These are phyloP conservation scores for Fusarium bulbicola DNA, from an alignment of 2,329 filamentous ascomycete species.

Conservation along the genomic window DNA sequence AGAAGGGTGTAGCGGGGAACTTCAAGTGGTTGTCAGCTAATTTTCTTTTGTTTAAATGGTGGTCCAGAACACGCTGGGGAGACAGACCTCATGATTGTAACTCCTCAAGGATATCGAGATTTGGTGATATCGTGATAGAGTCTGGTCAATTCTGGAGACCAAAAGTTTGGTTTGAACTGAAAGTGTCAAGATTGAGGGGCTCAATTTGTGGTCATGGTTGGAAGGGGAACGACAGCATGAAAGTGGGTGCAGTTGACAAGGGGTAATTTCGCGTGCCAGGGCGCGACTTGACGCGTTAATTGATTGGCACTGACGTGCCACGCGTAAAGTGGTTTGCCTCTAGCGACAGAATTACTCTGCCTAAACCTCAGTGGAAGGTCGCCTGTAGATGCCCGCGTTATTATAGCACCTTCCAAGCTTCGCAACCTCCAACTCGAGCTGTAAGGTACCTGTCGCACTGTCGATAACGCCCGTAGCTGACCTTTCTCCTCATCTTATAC, in stretches of 20 bases:
- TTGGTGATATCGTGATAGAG: conserved; percentile 11
- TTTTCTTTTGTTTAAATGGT: neutral
- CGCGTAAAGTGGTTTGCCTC: conserved; percentile 50
- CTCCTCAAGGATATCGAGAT: conserved; percentile 3
- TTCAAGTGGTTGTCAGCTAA: conserved; percentile 49
- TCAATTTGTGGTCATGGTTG: conserved; percentile 30
- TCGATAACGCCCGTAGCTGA: neutral
- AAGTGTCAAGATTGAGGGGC: conserved; percentile 36
- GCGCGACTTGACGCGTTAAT: conserved; percentile 56
- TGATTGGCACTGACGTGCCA: conserved; percentile 46
- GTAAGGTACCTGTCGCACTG: neutral
- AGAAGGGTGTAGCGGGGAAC: conserved; percentile 85
- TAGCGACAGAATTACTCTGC: conserved; percentile 1
- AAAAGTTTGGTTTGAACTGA: conserved; percentile 5
- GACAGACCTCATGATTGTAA: conserved; percentile 24
- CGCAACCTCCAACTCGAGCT: neutral
- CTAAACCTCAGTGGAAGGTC: fast-evolving
- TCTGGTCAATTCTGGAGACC: neutral
- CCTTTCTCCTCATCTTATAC: conserved; percentile 15
- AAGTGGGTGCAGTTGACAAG: conserved; percentile 31
- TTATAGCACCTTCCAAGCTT: conserved; percentile 17
- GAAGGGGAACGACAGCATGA: conserved; percentile 27
- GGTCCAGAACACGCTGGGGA: neutral
- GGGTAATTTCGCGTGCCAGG: conserved; percentile 40
- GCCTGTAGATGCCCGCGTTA: conserved; percentile 4